These are phyloP conservation scores for Tetrahymena malaccensis DNA, from an alignment of 73 alveolate species.

Conservation along the genomic window DNA sequence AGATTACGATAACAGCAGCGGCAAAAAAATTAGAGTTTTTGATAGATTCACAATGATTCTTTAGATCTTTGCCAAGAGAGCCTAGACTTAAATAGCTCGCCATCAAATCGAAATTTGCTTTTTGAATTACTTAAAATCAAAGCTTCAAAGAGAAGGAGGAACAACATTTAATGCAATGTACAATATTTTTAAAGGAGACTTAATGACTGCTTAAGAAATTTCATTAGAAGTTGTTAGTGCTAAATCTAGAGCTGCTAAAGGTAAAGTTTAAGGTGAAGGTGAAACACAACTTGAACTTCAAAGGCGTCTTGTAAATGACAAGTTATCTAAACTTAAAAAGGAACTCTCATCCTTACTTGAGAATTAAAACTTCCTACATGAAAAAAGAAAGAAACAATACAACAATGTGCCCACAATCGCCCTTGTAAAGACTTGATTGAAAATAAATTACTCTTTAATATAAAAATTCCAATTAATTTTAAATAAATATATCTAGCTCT, in stretches of 20 bases:
- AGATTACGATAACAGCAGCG: conserved; percentile 12
- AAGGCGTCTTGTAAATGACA: conserved; percentile 57
- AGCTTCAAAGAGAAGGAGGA: conserved; percentile 65
- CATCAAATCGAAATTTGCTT: conserved; percentile 70
- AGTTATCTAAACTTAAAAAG: conserved; percentile 55
- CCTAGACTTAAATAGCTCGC: conserved; percentile 55
- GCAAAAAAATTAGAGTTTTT: conserved; percentile 55
- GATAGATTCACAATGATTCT: conserved; percentile 79
- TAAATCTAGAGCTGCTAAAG: conserved; percentile 63
- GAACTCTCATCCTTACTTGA: neutral
- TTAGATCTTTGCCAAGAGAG: conserved; percentile 77
- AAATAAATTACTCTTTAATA: too few relatives aligned
- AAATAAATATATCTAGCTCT: too few relatives aligned
- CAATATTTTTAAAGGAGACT: conserved; percentile 42
- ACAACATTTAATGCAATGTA: conserved; percentile 59
- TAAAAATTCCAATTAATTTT: too few relatives aligned
- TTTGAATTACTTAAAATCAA: conserved; percentile 66
- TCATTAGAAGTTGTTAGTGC: conserved; percentile 69
- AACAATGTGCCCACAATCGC: conserved; percentile 63
- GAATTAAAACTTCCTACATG: neutral
- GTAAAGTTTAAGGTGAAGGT: conserved; percentile 74
- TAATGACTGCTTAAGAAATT: conserved; percentile 31
- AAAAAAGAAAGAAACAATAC: conserved; percentile 11
- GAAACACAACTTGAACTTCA: conserved; percentile 70
- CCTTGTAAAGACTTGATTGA: neutral